Evolutionary conservation across 2,329 filamentous ascomycete genomes (phyloP).

Genomic region (Alternaria gansuensis): DNA sequence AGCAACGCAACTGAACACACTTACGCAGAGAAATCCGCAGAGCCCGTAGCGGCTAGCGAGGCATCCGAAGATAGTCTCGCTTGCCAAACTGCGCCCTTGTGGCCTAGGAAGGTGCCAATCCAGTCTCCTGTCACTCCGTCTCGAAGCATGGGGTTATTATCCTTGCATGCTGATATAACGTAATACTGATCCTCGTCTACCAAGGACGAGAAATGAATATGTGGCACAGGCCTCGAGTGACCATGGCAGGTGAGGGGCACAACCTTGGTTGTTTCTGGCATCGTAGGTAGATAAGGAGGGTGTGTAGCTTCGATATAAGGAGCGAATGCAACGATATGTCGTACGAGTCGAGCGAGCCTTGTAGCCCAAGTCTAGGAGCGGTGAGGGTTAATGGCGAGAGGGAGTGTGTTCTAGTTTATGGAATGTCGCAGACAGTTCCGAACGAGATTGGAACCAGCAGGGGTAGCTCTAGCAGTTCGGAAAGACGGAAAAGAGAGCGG

Average conservation of each 20-base stretch:
- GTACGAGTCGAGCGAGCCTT: constrained; percentile 4
- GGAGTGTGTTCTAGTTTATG: constrained; percentile 25
- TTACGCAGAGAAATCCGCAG: constrained; percentile 93
- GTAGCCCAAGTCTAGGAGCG: constrained; percentile 17
- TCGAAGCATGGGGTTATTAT: constrained; percentile 98
- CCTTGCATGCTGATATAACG: constrained; percentile 93
- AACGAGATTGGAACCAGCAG: constrained; percentile 8
- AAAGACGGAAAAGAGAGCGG: constrained; percentile 27
- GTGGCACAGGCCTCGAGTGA: constrained; percentile 89
- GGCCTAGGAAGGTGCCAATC: constrained; percentile 96
- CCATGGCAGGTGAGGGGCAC: constrained; percentile 94
- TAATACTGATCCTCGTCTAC: constrained; percentile 87
- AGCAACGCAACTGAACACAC: constrained; percentile 42
- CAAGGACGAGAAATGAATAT: constrained; percentile 86
- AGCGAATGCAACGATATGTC: neutral
- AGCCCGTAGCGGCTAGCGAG: constrained; percentile 87
- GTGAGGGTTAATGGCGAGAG: constrained; percentile 24
- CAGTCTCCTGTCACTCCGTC: constrained; percentile 83
- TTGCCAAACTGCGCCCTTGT: constrained; percentile 98
- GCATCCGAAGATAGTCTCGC: constrained; percentile 89
- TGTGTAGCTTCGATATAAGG: neutral
- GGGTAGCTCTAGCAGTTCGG: constrained; percentile 4
- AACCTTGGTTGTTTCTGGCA: constrained; percentile 64
- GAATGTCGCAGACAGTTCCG: constrained; percentile 15
- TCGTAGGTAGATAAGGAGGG: constrained; percentile 25